These are phyloP conservation scores for Cercophora samala DNA, from an alignment of 495 filamentous ascomycete species.

Conservation along the genomic window DNA sequence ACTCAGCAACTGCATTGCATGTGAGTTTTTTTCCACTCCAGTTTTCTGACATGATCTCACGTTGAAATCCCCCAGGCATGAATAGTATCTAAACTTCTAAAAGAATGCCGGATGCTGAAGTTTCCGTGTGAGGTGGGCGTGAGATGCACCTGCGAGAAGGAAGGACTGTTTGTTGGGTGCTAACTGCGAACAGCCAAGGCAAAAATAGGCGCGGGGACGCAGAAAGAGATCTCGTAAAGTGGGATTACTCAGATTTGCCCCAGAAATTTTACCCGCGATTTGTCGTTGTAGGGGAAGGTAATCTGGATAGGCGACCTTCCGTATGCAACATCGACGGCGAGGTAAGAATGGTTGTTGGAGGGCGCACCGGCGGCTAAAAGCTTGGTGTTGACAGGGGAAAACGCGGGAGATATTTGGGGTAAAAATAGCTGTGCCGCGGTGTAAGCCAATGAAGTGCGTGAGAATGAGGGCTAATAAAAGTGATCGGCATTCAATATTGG, in stretches of 20 bases:
- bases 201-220: not conserved
- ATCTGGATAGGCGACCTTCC: conserved; percentile 11
- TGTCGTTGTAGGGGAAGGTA: not conserved
- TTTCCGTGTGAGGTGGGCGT: not conserved
- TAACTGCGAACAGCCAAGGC: too few species aligned
- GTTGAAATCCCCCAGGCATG: not conserved
- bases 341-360: not conserved
- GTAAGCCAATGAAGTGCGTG: not conserved
- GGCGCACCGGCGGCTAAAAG: conserved; percentile 17
- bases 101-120: not conserved
- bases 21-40: not conserved
- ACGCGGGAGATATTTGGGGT: conserved; percentile 18
- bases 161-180: too few species aligned
- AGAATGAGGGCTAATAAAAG: conserved; percentile 17
- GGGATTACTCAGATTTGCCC: not conserved
- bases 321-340: conserved; percentile 5
- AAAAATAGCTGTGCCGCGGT: conserved; percentile 18
- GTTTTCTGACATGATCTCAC: not conserved
- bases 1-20: not conserved
- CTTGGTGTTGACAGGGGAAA: conserved; percentile 1
- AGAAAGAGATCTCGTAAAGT: not conserved
- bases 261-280: not conserved
- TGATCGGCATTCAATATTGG: not conserved
- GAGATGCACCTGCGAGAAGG: too few species aligned
- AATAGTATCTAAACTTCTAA: not conserved